These are phyloP conservation scores for Coemansia sp. DNA, from an alignment of 192 early-diverging fungal genomes.

Conservation along the genomic window DNA sequence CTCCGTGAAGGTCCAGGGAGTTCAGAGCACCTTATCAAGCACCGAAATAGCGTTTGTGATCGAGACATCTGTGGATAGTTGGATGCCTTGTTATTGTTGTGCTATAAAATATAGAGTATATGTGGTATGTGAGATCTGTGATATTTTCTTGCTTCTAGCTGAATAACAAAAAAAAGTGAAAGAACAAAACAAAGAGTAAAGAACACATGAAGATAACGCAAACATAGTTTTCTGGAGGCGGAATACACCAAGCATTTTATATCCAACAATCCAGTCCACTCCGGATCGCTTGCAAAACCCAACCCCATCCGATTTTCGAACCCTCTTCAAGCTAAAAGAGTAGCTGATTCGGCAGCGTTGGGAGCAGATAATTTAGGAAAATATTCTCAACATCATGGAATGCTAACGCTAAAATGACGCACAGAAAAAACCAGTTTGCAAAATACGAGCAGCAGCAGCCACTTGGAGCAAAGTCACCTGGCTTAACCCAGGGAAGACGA, in stretches of 20 bases:
- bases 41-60: neutral
- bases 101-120: neutral
- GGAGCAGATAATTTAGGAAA: too few relatives aligned
- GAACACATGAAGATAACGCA: too few relatives aligned
- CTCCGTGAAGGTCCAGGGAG: neutral
- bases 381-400: too few relatives aligned
- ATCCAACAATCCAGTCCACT: neutral
- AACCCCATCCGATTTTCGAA: too few relatives aligned
- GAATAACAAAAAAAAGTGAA: neutral
- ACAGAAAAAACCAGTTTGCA: neutral
- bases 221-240: neutral
- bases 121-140: too few relatives aligned
- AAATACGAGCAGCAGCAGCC: neutral
- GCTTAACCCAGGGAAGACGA: neutral
- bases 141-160: neutral
- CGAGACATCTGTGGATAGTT: neutral
- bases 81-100: too few relatives aligned
- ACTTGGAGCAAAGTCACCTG: neutral
- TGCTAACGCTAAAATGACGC: too few relatives aligned
- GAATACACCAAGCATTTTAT: neutral
- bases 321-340: too few relatives aligned
- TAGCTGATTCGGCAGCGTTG: too few relatives aligned
- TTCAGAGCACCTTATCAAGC: constrained; percentile 5
- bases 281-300: too few relatives aligned
- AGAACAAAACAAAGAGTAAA: neutral